phyloP scores from a whole-genome alignment of 2,329 filamentous ascomycete genomes.

The Zasmidium angulare region DNA sequence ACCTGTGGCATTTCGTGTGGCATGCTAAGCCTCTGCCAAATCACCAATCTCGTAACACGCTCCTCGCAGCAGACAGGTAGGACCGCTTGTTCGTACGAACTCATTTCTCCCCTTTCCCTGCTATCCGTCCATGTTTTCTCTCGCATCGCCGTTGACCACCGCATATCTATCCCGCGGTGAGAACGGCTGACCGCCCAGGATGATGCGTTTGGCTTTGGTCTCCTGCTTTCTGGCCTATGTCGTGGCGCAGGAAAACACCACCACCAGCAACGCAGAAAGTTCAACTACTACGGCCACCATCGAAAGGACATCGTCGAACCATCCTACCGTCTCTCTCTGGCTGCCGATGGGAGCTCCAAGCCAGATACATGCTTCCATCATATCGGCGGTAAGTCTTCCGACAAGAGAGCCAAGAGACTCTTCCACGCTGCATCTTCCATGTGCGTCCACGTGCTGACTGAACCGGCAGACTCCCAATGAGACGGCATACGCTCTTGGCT shows the following conservation, averaged over 20 bases:
- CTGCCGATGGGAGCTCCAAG: conserved; percentile 20
- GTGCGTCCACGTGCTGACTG: not conserved
- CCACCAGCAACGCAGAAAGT: conserved; percentile 5
- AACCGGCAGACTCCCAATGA: conserved; percentile 19
- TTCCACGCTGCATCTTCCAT: not conserved
- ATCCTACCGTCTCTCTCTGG: conserved; percentile 16
- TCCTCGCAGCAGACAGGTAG: not conserved
- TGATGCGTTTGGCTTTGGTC: not conserved
- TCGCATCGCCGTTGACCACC: not conserved
- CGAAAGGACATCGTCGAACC: not conserved
- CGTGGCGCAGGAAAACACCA: conserved; percentile 11
- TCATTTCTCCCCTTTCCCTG: not conserved
- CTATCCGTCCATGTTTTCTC: not conserved
- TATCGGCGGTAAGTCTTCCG: conserved; percentile 18
- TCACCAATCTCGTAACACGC: not conserved
- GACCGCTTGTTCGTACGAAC: not conserved
- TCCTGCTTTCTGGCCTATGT: conserved; percentile 7
- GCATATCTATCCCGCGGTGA: not conserved
- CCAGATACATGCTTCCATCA: conserved; percentile 22
- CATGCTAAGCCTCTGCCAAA: not conserved
- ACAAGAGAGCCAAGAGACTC: not conserved
- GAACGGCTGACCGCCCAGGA: not conserved
- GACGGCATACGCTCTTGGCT: conserved; percentile 31
- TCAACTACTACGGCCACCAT: not conserved
- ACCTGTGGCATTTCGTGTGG: not conserved